Evolutionary conservation across 1,139 yeast species (phyloP).

Genomic region (Meyerozyma elateridarum): DNA sequence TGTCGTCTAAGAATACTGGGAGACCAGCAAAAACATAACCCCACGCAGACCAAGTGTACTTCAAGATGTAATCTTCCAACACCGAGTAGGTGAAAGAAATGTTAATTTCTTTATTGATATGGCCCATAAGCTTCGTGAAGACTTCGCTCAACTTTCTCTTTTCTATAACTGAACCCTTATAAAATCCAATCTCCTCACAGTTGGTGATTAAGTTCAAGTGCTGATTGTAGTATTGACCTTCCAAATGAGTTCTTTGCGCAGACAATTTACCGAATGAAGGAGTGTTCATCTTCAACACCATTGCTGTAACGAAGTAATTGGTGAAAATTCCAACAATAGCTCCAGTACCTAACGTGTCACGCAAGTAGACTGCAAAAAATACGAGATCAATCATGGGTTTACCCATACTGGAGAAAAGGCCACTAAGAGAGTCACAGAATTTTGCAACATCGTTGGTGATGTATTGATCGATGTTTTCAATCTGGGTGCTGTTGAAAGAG

Average conservation of each 20-base stretch:
- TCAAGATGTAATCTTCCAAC: conserved; percentile 81
- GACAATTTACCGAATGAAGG: conserved; percentile 85
- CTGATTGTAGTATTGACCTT: conserved; percentile 85
- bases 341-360: conserved; percentile 80
- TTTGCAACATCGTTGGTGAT: conserved; percentile 81
- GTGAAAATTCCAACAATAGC: conserved; percentile 79
- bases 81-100: conserved; percentile 57
- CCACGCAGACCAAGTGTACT: conserved; percentile 92
- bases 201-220: conserved; percentile 83
- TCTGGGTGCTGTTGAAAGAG: conserved; percentile 40
- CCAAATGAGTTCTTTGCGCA: conserved; percentile 69
- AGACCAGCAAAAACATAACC: conserved; percentile 88
- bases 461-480: conserved; percentile 63
- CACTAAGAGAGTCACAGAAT: conserved; percentile 79
- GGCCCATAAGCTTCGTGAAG: conserved; percentile 49
- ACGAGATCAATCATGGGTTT: conserved; percentile 86
- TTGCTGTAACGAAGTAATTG: conserved; percentile 79
- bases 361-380: conserved; percentile 79
- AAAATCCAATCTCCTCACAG: conserved; percentile 91
- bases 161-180: conserved; percentile 85
- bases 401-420: conserved; percentile 83
- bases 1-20: conserved; percentile 60
- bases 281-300: conserved; percentile 64
- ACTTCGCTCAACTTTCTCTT: conserved; percentile 59
- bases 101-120: conserved; percentile 46